These are phyloP conservation scores for Brassica nigra DNA, from an alignment of 345 rosid species.

Conservation along the genomic window DNA sequence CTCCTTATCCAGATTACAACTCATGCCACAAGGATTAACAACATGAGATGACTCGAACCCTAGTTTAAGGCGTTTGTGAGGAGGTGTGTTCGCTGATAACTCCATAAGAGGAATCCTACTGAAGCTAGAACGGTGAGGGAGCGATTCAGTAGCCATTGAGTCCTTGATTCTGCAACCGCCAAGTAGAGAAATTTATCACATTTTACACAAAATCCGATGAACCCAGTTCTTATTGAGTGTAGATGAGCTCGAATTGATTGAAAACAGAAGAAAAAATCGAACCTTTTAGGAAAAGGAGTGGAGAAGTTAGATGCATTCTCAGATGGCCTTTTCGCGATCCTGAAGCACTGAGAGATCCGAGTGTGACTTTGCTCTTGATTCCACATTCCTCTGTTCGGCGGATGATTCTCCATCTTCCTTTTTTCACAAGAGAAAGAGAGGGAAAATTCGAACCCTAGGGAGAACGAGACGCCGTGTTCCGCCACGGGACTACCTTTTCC, in stretches of 20 bases:
- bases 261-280: slow-evolving; percentile 2
- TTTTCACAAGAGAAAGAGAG: slow-evolving; percentile 26
- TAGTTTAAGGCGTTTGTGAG: slow-evolving; percentile 27
- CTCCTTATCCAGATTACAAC: slow-evolving; percentile 21
- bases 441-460: slow-evolving; percentile 36
- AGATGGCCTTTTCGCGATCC: slow-evolving; percentile 59
- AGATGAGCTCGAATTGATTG: background rate
- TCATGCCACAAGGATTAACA: slow-evolving; percentile 20
- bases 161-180: slow-evolving; percentile 42
- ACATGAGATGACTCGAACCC: slow-evolving; percentile 12
- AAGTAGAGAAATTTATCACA: background rate
- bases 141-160: slow-evolving; percentile 27
- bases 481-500: background rate
- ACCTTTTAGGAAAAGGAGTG: slow-evolving; percentile 43
- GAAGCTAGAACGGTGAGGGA: slow-evolving; percentile 24
- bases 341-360: slow-evolving; percentile 66
- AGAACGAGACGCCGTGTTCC: background rate
- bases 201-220: background rate
- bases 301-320: slow-evolving; percentile 24
- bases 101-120: slow-evolving; percentile 64
- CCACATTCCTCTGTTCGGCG: slow-evolving; percentile 43
- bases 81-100: slow-evolving; percentile 47
- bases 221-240: background rate
- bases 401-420: slow-evolving; percentile 40
- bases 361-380: slow-evolving; percentile 29